Base-by-base conservation (phyloP, 2,329 filamentous ascomycete genomes). In the Chalaropsis ovoidea region DNA sequence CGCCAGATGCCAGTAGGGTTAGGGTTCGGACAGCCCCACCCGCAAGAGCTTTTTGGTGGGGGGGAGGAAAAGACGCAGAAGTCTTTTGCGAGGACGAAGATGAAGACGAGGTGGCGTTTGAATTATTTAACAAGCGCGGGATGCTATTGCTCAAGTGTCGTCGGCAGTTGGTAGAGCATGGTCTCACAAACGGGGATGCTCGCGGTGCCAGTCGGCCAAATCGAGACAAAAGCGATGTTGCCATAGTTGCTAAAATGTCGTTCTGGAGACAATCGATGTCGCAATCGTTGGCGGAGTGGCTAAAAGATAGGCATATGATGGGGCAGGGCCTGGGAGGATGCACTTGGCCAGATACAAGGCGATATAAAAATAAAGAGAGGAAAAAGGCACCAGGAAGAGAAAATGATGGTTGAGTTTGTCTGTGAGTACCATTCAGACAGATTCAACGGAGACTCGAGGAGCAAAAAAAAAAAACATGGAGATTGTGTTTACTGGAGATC, bases 201-300 rank as follows among this genome's bases (percentile, higher is more conserved):
- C 58, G 63, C 19, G 66, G 63, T 19, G 62, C 58, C 22, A 58
- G 63, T 24, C 52, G 60, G 56, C 61, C 65, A 39, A 65, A 67
- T 65, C 63, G 66, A 63, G 66, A 67, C 58, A 67, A 62, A n/a
- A 65, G 35, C 60, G 66, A 67, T 67, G 66, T 67, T 67, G 66
- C 63, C 66, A 67, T 67, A 61, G 66, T 63, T 67, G 35, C 56
- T 41, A 45, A 60, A 60, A 64, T 43, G 45, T 41, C 54, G 52
- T 45, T 67, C 47, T 52, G 27, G 54, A 58, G 66, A 67, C 64
- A 67, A 58, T 35, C 47, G 62, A 67, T 65, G 62, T 67, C 61
- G 62, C 63, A 56, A 64, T 67, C 27, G 61, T 42, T 47, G 45
- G 41, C 5, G 56, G 58, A 31, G 35, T 27, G 47, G 42, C 31